Base-by-base conservation (phyloP, 495 filamentous ascomycete genomes). In the Letharia lupina region DNA sequence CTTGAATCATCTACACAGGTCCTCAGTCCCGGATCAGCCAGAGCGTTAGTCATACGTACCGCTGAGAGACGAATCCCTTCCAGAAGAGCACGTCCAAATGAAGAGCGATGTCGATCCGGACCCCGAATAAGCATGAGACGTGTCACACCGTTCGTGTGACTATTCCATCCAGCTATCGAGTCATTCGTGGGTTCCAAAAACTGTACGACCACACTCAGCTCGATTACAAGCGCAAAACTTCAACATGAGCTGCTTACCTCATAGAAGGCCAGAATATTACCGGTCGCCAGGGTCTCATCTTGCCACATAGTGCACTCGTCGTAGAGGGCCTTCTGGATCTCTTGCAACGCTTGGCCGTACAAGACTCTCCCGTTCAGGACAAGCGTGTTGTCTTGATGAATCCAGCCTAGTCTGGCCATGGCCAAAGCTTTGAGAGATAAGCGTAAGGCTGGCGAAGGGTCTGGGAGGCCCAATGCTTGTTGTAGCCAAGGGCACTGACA, bases 381-480 rank as follows among this genome's bases (percentile, higher is more conserved):
- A 57, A 57, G 33, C 31, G 54, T 10, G 20, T 57, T 7, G 3
- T 57, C 54, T 4, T 33, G 33, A 37, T 57, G 54, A 35, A 37
- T 57, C 54, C 54, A 57, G 54, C 54, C 54, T 37, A 57, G 31
- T 37, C 54, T 57, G 33, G 54, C 31, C 54, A 37, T 20, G 54
- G 54, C 54, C 33, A 57, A 37, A 37, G 54, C 54, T 16, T 57
- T 57, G 31, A 57, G 54, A 20, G 54, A 37, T 16, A 57, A 16
- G 16, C 54, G 54, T 57, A 57, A 57, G 54, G 54, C 54, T 57
- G 33, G 54, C 33, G 54, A 57, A 57, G 54, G 54, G 20, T 57
- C 28, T 37, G 54, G 15, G 33, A 57, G 54, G 16, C 13, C 10
- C 10, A 57, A n/a, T 39, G 54, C 33, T 57, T 37, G 31, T n/a